Evolutionary conservation across 495 filamentous ascomycete genomes (phyloP).

Genomic region (Penicillium verhagenii): DNA sequence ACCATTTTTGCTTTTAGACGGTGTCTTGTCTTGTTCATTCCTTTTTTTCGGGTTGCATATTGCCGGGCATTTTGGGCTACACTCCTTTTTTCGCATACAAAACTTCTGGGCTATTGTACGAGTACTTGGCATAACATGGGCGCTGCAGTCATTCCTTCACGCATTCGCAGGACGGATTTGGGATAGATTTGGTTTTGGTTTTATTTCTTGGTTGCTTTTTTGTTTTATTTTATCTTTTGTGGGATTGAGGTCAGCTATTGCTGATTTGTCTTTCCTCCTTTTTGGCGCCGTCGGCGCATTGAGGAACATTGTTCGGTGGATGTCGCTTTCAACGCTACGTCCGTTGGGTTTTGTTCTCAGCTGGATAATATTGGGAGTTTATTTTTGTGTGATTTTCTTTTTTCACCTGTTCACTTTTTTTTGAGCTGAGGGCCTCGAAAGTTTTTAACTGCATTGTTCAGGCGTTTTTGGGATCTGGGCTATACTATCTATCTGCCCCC

Average conservation of each 20-base stretch:
- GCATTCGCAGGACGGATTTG: constrained; percentile 36
- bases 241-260: constrained; percentile 4
- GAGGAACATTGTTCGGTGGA: not conserved
- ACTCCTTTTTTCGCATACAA: constrained; percentile 37
- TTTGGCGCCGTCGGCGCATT: constrained; percentile 13
- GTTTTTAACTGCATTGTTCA: constrained; percentile 26
- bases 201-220: constrained; percentile 7
- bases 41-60: constrained; percentile 35
- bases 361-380: constrained; percentile 18
- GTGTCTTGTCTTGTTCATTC: constrained; percentile 43
- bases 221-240: too few relatives aligned
- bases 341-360: not conserved
- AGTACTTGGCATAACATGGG: constrained; percentile 44
- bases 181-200: constrained; percentile 28
- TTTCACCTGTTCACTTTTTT: too few relatives aligned
- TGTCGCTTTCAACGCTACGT: not conserved
- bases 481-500: not conserved
- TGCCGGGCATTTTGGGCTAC: constrained; percentile 39
- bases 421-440: constrained; percentile 24
- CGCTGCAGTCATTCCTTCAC: constrained; percentile 49
- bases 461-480: constrained; percentile 26
- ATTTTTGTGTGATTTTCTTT: too few relatives aligned
- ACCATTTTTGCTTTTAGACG: constrained; percentile 30
- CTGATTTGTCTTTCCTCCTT: not conserved
- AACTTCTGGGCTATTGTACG: constrained; percentile 37